These are phyloP conservation scores for Hypoxylon sp. DNA, from an alignment of 2,329 filamentous ascomycete species.

Conservation along the genomic window DNA sequence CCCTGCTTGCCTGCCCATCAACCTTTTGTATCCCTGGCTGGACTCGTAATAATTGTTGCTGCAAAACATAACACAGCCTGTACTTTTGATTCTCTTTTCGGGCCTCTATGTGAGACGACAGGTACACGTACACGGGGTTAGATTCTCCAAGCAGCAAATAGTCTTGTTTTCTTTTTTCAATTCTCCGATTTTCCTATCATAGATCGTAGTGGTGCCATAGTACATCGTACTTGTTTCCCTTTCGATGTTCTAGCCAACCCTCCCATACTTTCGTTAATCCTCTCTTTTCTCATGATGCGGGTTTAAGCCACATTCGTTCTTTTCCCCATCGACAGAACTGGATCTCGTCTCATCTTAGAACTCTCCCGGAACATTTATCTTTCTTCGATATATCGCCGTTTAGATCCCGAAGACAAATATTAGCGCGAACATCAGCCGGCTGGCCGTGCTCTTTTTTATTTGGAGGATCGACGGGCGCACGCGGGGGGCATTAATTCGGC, in stretches of 20 bases:
- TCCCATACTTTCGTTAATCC: background rate
- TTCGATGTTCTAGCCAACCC: too few species aligned
- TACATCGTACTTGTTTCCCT: too few species aligned
- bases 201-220: conserved; percentile 1
- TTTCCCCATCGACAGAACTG: background rate
- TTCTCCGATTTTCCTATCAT: conserved; percentile 10
- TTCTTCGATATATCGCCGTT: too few species aligned
- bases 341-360: background rate
- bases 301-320: conserved; percentile 9
- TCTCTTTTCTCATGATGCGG: conserved; percentile 6
- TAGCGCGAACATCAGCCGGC: conserved; percentile 30
- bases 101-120: conserved; percentile 6
- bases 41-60: conserved; percentile 7
- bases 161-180: conserved; percentile 11
- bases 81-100: background rate
- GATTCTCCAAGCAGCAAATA: conserved; percentile 6
- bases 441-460: conserved; percentile 12
- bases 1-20: background rate
- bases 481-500: conserved; percentile 19
- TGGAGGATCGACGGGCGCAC: conserved; percentile 31
- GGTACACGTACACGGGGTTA: conserved; percentile 3
- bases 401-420: too few species aligned
- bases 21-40: background rate
- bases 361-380: too few species aligned
- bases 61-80: background rate